Conservation (phyloP, 2,329 filamentous ascomycete genomes). For the Aspergillus clavatus region DNA sequence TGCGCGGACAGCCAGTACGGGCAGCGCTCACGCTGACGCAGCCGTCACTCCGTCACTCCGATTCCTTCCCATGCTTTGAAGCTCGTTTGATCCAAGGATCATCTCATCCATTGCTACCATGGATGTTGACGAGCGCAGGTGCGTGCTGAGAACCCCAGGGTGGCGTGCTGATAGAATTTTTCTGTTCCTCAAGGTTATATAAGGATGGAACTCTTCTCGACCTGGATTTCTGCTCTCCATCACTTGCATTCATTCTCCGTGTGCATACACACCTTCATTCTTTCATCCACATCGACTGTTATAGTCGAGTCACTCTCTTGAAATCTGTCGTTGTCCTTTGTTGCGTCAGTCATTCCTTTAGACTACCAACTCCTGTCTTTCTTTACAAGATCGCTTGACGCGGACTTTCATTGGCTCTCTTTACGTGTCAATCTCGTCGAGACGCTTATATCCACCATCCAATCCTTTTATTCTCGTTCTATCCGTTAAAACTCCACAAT, state of each 20-base stretch:
- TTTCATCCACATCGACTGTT: not conserved
- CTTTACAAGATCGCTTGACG: not conserved
- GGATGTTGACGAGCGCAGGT: not conserved
- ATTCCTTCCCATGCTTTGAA: not conserved
- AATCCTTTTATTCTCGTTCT: too few relatives aligned
- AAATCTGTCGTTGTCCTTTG: not conserved
- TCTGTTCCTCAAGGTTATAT: not conserved
- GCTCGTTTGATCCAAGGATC: not conserved
- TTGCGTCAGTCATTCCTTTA: not conserved
- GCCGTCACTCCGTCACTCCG: not conserved
- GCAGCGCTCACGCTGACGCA: not conserved
- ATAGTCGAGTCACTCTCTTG: not conserved
- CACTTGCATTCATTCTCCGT: not conserved
- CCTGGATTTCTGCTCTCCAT: not conserved
- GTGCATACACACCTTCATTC: not conserved
- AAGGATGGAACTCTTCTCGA: not conserved
- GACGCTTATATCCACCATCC: too few relatives aligned
- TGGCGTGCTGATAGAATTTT: not conserved
- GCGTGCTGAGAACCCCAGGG: not conserved
- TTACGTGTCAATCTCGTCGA: too few relatives aligned
- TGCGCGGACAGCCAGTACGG: not conserved
- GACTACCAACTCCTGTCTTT: not conserved
- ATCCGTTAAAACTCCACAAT: constrained; percentile 13
- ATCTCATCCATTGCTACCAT: not conserved
- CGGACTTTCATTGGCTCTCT: too few relatives aligned